A percentile compares a stretch with the other conserved stretches of the same genome.
Evolutionary conservation across 148 eudicot genomes (phyloP).

Genomic region (Arctostaphylos glauca): DNA sequence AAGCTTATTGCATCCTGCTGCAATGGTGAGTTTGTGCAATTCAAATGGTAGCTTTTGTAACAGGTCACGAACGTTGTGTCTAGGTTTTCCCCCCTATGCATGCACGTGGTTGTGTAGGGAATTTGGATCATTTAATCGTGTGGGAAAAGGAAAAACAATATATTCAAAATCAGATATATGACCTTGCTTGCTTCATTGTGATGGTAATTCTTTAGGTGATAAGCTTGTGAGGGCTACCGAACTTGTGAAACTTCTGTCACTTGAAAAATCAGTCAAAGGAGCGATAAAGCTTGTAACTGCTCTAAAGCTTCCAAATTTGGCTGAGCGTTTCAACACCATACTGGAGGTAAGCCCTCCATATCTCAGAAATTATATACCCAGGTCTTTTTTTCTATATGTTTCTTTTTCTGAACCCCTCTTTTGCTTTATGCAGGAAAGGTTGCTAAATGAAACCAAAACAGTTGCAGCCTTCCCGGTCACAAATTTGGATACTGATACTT

Average conservation of each 20-base stretch:
- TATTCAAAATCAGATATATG: not conserved
- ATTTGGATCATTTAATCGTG: not conserved
- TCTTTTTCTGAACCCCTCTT: not conserved
- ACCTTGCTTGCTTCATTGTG: constrained; percentile 8
- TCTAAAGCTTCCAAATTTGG: constrained; percentile 85
- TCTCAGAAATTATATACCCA: not conserved
- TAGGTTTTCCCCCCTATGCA: not conserved
- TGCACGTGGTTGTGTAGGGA: not conserved
- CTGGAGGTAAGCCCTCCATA: constrained; percentile 58
- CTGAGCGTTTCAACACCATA: constrained; percentile 79
- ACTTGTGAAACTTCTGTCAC: constrained; percentile 75
- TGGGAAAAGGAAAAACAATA: not conserved
- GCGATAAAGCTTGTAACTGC: constrained; percentile 93
- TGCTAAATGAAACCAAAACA: constrained; percentile 45
- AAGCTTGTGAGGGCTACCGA: constrained; percentile 93
- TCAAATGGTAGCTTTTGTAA: not conserved
- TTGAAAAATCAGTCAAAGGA: constrained; percentile 87
- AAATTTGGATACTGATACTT: constrained; percentile 20
- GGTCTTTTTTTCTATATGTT: not conserved
- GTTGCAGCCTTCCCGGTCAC: constrained; percentile 22
- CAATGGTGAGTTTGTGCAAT: constrained; percentile 53
- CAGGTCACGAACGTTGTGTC: not conserved
- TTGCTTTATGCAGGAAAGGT: constrained; percentile 55
- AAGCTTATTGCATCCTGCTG: constrained; percentile 96
- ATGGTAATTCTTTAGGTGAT: constrained; percentile 58